These are phyloP conservation scores for Bolboschoenoplectus hybrid DNA, from an alignment of 202 grass and related monocot species.

Conservation along the genomic window DNA sequence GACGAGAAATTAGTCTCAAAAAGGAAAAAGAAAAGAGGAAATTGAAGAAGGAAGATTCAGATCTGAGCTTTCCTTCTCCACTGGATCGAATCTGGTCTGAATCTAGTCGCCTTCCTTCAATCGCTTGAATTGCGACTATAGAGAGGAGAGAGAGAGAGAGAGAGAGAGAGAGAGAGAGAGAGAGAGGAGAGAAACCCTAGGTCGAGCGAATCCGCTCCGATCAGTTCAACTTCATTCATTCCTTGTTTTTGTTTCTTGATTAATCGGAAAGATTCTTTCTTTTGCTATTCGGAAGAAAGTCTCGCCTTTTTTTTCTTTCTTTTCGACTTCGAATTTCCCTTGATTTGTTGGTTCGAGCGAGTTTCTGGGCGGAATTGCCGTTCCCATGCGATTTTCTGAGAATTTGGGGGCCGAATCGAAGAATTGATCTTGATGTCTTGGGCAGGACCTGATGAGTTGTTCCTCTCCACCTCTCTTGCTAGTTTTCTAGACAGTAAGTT, in stretches of 20 bases:
- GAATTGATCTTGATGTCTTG: conserved; percentile 69
- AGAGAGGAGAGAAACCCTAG: conserved; percentile 33
- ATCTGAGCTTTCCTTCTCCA: background rate
- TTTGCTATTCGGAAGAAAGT: conserved; percentile 15
- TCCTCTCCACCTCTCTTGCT: conserved; percentile 87
- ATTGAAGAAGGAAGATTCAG: background rate
- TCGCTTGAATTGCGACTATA: background rate
- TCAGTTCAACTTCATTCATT: background rate
- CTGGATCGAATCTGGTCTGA: background rate
- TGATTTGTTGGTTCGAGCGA: background rate
- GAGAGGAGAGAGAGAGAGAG: background rate
- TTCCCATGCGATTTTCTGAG: conserved; percentile 9
- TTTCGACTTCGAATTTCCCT: background rate
- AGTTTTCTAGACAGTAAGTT: conserved; percentile 87
- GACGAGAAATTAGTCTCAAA: background rate
- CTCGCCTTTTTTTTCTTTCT: background rate
- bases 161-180: background rate
- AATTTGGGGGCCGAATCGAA: background rate
- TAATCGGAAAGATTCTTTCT: background rate
- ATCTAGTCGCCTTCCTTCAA: background rate
- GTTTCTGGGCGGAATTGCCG: background rate
- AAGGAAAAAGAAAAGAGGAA: background rate
- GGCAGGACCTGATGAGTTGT: conserved; percentile 78
- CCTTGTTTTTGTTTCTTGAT: background rate
- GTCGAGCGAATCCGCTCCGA: background rate